A percentile compares a stretch with the other conserved stretches of the same genome.
Evolutionary conservation across 768 basidiomycete species (phyloP).

Genomic region (Leccinum fibrillosum): DNA sequence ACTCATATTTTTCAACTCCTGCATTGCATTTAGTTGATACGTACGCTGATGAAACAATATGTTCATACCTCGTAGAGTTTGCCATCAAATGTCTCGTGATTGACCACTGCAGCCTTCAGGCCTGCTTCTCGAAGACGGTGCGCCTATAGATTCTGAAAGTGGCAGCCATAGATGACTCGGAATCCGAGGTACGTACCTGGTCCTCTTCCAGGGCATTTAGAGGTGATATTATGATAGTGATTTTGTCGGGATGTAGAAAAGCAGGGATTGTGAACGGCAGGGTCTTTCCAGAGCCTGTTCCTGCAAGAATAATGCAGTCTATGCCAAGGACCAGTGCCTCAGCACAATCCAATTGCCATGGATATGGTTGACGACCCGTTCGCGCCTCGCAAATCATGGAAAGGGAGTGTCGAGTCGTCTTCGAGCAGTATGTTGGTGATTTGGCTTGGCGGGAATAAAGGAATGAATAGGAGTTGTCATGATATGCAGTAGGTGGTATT

Average conservation of each 20-base stretch:
- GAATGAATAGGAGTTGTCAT: background rate
- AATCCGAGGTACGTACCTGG: background rate
- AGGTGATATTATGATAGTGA: background rate
- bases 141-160: background rate
- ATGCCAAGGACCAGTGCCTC: background rate
- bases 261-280: background rate
- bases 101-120: no score
- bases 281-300: background rate
- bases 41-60: no score
- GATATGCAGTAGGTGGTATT: background rate
- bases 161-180: background rate
- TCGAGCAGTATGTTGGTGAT: background rate
- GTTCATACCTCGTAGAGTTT: no score
- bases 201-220: background rate
- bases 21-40: no score
- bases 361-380: background rate
- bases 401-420: background rate
- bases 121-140: background rate
- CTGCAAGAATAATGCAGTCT: background rate
- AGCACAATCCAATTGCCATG: background rate
- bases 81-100: no score
- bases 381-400: background rate
- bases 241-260: background rate
- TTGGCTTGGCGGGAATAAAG: background rate
- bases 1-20: no score